Conservation (phyloP, 2,329 filamentous ascomycete genomes). For the Pseudogymnoascus pannorum region DNA sequence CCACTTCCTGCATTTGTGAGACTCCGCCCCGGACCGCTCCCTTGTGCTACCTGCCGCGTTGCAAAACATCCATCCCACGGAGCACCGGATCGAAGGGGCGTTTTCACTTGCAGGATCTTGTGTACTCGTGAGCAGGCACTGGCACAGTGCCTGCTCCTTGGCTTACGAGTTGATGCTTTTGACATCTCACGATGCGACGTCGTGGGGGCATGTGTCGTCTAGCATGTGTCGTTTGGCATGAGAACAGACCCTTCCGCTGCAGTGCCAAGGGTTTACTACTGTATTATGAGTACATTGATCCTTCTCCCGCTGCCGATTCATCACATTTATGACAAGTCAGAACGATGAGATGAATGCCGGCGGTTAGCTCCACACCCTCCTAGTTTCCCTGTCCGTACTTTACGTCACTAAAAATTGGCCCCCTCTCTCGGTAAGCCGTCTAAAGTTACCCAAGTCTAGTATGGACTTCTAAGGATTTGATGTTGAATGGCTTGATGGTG, state of each 20-base stretch:
- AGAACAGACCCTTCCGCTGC: background rate
- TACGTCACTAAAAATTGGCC: background rate
- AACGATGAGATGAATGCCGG: background rate
- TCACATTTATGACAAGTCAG: constrained; percentile 4
- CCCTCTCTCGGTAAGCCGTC: background rate
- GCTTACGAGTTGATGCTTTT: background rate
- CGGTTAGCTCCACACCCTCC: background rate
- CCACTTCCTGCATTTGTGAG: background rate
- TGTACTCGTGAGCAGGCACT: background rate
- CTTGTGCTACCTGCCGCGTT: background rate
- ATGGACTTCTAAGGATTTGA: background rate
- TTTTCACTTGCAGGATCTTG: background rate
- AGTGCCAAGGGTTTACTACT: background rate
- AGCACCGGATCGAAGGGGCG: background rate
- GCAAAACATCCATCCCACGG: background rate
- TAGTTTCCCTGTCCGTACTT: background rate
- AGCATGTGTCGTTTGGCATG: too few species aligned
- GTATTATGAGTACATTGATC: background rate
- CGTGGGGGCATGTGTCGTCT: background rate
- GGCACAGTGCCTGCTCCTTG: background rate
- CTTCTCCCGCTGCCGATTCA: background rate
- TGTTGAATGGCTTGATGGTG: background rate
- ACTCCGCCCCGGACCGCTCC: background rate
- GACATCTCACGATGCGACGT: background rate
- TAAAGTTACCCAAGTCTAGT: background rate